A percentile compares a stretch with the other conserved stretches of the same genome.
phyloP scores from a whole-genome alignment of 768 basidiomycete genomes.

The Suillus americanus region DNA sequence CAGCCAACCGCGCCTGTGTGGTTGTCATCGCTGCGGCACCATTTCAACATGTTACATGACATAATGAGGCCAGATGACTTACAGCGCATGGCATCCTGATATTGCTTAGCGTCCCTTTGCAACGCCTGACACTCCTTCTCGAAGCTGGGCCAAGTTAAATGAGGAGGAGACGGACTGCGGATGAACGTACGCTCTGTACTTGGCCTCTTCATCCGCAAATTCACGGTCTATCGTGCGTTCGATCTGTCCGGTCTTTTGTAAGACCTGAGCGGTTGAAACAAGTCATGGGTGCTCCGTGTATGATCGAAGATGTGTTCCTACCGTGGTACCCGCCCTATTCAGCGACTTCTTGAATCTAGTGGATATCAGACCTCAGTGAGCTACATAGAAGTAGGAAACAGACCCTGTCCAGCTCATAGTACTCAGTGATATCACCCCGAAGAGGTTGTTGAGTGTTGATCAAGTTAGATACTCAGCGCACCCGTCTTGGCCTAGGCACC shows the following conservation, averaged over 20 bases:
- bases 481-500: not conserved
- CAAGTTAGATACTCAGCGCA: not conserved
- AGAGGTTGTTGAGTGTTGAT: not conserved
- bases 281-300: slow-evolving; percentile 59
- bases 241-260: slow-evolving; percentile 98
- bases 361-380: slow-evolving; percentile 4
- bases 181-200: slow-evolving; percentile 77
- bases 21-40: slow-evolving; percentile 79
- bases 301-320: slow-evolving; percentile 59
- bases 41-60: slow-evolving; percentile 2
- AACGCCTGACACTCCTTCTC: slow-evolving; percentile 94
- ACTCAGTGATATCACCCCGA: not conserved
- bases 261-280: slow-evolving; percentile 49
- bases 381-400: slow-evolving; percentile 10
- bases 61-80: slow-evolving; percentile 21
- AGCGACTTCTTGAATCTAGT: slow-evolving; percentile 90
- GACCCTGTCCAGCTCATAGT: slow-evolving; percentile 61
- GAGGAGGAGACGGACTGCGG: slow-evolving; percentile 1
- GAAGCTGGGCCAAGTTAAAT: slow-evolving; percentile 50
- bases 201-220: slow-evolving; percentile 88
- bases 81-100: slow-evolving; percentile 95
- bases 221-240: slow-evolving; percentile 94
- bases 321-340: slow-evolving; percentile 88
- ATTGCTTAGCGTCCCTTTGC: slow-evolving; percentile 94
- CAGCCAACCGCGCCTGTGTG: slow-evolving; percentile 90